Evolutionary conservation across 495 filamentous ascomycete species (phyloP).

Genomic region (Trypethelium eluteriae): DNA sequence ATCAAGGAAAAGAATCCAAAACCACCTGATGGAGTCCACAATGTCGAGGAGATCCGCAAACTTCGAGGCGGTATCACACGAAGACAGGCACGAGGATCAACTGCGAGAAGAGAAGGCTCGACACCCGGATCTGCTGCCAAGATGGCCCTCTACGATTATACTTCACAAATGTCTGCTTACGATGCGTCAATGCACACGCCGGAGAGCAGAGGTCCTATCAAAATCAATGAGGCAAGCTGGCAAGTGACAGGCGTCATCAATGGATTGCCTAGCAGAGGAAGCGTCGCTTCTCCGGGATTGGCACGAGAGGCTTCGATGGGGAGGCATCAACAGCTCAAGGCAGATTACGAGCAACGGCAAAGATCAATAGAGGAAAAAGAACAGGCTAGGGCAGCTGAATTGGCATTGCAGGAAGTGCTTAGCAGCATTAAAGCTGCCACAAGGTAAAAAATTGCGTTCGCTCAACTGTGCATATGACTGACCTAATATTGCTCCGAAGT

Average conservation of each 20-base stretch:
- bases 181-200: neutral
- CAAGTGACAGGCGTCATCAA: slow-evolving; percentile 77
- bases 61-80: slow-evolving; percentile 76
- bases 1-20: slow-evolving; percentile 82
- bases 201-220: neutral
- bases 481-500: neutral
- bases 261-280: slow-evolving; percentile 50
- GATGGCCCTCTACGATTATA: neutral
- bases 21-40: slow-evolving; percentile 72
- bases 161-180: neutral
- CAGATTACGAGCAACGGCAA: slow-evolving; percentile 52
- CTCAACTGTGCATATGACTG: neutral
- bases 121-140: slow-evolving; percentile 8
- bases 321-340: slow-evolving; percentile 45
- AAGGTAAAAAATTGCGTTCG: slow-evolving; percentile 36
- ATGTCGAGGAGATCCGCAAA: slow-evolving; percentile 78
- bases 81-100: slow-evolving; percentile 59
- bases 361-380: slow-evolving; percentile 56
- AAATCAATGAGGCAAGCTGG: slow-evolving; percentile 61
- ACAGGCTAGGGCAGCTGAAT: slow-evolving; percentile 63
- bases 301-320: slow-evolving; percentile 30
- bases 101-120: slow-evolving; percentile 5
- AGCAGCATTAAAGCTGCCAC: slow-evolving; percentile 72
- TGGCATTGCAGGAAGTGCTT: slow-evolving; percentile 73
- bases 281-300: slow-evolving; percentile 37